A percentile compares a stretch with the other conserved stretches of the same genome.
Evolutionary conservation across 2,329 filamentous ascomycete species (phyloP).

Genomic region (Coleophoma crateriformis): DNA sequence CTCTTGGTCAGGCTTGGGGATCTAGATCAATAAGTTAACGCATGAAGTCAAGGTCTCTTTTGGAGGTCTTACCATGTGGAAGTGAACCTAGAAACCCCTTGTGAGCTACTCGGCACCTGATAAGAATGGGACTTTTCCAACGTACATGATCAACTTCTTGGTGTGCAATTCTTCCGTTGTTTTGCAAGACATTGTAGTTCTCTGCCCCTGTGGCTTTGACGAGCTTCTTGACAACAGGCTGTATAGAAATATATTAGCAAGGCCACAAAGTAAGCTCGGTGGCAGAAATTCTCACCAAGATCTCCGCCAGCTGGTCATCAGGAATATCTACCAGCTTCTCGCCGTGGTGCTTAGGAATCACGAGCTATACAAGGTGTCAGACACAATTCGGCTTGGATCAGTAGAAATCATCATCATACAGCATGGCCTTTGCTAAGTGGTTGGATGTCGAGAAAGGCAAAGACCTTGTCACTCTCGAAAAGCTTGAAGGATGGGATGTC

Average conservation of each 20-base stretch:
- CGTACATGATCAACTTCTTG: slow-evolving; percentile 88
- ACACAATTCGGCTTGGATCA: too few species aligned
- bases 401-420: slow-evolving; percentile 43
- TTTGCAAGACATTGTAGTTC: slow-evolving; percentile 93
- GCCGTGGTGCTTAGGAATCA: slow-evolving; percentile 94
- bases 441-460: slow-evolving; percentile 95
- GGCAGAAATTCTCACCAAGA: slow-evolving; percentile 51
- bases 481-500: slow-evolving; percentile 97
- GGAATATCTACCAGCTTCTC: slow-evolving; percentile 89
- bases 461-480: slow-evolving; percentile 86
- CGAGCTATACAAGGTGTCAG: slow-evolving; percentile 48
- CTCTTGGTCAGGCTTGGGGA: slow-evolving; percentile 82
- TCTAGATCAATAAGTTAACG: slow-evolving; percentile 43
- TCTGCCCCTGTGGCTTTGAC: slow-evolving; percentile 67
- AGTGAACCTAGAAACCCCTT: slow-evolving; percentile 61
- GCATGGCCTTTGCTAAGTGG: slow-evolving; percentile 85
- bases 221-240: slow-evolving; percentile 83
- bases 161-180: slow-evolving; percentile 88
- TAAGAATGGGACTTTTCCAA: slow-evolving; percentile 9
- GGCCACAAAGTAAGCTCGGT: too few species aligned
- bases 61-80: slow-evolving; percentile 69
- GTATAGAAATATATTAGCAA: neutral
- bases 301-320: slow-evolving; percentile 77
- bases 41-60: neutral
- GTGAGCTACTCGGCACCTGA: neutral